Conservation (phyloP, 1,284 basidiomycete genomes). For the Stygiomarasmius scandens region DNA sequence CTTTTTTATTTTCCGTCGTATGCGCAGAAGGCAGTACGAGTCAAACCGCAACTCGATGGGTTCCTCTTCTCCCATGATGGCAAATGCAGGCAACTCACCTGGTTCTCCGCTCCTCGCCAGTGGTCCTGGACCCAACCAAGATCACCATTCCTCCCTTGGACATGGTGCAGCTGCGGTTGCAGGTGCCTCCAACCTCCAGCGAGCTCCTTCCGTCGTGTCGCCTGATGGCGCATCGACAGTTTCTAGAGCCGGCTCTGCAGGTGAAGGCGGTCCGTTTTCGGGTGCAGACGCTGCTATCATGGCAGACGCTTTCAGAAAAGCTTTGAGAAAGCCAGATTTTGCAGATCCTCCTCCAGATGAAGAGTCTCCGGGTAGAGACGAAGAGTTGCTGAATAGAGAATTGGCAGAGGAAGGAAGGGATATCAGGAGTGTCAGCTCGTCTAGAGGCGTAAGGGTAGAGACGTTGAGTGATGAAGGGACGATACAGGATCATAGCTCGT, state of each 20-base stretch:
- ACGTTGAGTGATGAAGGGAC: constrained; percentile 65
- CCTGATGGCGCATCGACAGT: constrained; percentile 71
- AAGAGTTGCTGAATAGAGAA: constrained; percentile 62
- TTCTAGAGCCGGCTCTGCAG: constrained; percentile 58
- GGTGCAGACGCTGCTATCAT: constrained; percentile 85
- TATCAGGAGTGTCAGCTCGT: constrained; percentile 77
- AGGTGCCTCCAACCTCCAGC: constrained; percentile 26
- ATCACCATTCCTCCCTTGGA: constrained; percentile 28
- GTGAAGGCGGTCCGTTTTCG: constrained; percentile 68
- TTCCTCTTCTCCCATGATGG: constrained; percentile 81
- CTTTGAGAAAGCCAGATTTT: constrained; percentile 83
- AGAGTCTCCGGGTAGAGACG: constrained; percentile 47
- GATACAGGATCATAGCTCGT: constrained; percentile 43
- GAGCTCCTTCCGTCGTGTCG: constrained; percentile 42
- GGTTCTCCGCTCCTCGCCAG: constrained; percentile 57
- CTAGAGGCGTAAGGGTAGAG: constrained; percentile 76
- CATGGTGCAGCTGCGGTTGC: constrained; percentile 24
- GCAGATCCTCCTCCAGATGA: constrained; percentile 67
- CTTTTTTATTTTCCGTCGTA: constrained; percentile 71
- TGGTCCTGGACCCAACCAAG: constrained; percentile 34
- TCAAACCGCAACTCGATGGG: constrained; percentile 73
- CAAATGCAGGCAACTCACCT: constrained; percentile 48
- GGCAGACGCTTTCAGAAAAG: constrained; percentile 84
- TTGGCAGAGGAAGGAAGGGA: constrained; percentile 82
- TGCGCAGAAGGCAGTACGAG: constrained; percentile 55